A percentile compares a stretch with the other conserved stretches of the same genome.
These are phyloP conservation scores for Russula olivacea DNA, from an alignment of 768 basidiomycete species.

Conservation along the genomic window DNA sequence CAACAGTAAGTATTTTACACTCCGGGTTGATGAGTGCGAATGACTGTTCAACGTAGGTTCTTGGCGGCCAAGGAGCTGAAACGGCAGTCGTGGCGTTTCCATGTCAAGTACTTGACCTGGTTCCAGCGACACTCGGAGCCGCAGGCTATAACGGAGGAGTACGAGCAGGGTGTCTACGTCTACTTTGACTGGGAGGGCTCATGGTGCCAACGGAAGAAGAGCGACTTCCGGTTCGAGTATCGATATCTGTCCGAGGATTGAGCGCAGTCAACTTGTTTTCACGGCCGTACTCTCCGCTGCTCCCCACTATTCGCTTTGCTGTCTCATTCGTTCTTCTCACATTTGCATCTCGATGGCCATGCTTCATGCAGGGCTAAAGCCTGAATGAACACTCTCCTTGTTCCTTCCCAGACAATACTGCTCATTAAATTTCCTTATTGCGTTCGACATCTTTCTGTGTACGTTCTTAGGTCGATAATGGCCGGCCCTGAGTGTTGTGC, in stretches of 20 bases:
- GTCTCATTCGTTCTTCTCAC: neutral
- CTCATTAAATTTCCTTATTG: conserved; percentile 13
- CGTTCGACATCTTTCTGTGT: conserved; percentile 13
- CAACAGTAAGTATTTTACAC: conserved; percentile 65
- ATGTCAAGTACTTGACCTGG: conserved; percentile 99
- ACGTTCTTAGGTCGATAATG: conserved; percentile 12
- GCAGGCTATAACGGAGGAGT: conserved; percentile 97
- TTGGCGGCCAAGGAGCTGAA: conserved; percentile 96
- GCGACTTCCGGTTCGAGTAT: conserved; percentile 96
- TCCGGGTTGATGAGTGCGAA: neutral
- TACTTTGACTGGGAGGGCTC: conserved; percentile 99
- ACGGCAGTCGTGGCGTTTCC: conserved; percentile 97
- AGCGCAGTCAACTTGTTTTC: conserved; percentile 14
- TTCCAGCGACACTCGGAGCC: conserved; percentile 98
- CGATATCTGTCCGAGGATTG: conserved; percentile 91
- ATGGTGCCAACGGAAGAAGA: conserved; percentile 98
- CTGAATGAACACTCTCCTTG: conserved; percentile 5
- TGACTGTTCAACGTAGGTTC: conserved; percentile 46
- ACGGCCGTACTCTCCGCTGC: neutral
- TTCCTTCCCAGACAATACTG: neutral
- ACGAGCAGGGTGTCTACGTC: conserved; percentile 98
- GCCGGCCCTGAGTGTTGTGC: neutral
- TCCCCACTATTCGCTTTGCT: neutral
- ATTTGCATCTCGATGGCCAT: conserved; percentile 8
- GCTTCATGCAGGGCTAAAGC: neutral